Evolutionary conservation across 345 rosid genomes (phyloP), one percentile per base, ranked within the genome.

Genomic region (Pistacia vera): DNA sequence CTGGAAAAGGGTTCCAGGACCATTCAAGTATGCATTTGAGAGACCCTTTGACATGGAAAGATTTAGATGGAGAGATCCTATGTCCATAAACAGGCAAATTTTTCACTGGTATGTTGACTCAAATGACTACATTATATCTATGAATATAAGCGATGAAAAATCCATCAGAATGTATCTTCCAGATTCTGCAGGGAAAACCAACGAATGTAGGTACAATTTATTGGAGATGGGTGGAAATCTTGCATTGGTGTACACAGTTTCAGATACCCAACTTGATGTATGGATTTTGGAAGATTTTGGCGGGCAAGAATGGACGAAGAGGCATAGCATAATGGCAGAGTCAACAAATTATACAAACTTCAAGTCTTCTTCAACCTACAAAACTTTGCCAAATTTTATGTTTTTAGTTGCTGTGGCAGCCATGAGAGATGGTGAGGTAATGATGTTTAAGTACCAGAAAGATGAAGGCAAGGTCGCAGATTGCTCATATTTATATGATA

Each of bases 1-100:
- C 7, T 82, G 80, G 80, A 75, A 46, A 67, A 35, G 33, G 41
- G 4, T 78, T 71, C 68, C 82, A 14, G 48, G 72, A 5, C 80
- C 77, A 11, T n/a, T 78, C 44, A 0, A 22, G 55, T 13, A 4
- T 11, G 5, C 28, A 5, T 11, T 4, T 41, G 11, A 66, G 7
- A 46, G 30, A 61, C 71, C 66, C 35, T 38, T 38, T 38, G 41
- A 38, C 8, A 38, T 38, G 2, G 41, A 38, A 38, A 38, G 41
- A 38, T 38, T 25, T 8, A 0, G 0, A 2, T 77, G 80, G 78
- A 22, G 11, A 1, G 71, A 72, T 13, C 78, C 75, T 13, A 63
- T 68, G 52, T 51, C 5, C 12, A 60, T 75, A 33, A 41, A 61
- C 3, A 35, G 70, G 2, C 65, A 22, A 10, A 59, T 74, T 16